These are phyloP conservation scores for Ophiostoma tasmaniense DNA, from an alignment of 2,329 filamentous ascomycete genomes.

Conservation along the genomic window DNA sequence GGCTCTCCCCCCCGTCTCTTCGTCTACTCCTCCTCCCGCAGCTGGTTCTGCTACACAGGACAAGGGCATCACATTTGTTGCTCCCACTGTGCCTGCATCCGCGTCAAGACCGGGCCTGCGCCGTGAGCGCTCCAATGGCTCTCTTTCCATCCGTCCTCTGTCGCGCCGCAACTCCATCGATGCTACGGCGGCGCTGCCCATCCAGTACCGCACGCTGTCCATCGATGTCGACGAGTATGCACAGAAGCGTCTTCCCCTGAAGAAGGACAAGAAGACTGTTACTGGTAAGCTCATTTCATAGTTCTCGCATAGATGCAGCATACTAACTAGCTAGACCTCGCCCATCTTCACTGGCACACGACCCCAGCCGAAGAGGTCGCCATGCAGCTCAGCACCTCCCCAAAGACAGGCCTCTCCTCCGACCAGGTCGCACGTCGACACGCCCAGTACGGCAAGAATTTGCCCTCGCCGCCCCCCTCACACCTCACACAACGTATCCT, in stretches of 20 bases:
- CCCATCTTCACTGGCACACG: constrained; percentile 60
- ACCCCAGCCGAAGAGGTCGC: constrained; percentile 50
- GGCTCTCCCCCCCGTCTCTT: neutral
- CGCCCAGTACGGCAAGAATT: constrained; percentile 57
- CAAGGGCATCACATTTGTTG: neutral
- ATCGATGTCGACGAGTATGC: constrained; percentile 48
- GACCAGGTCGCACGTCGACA: constrained; percentile 48
- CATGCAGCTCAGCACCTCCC: constrained; percentile 48
- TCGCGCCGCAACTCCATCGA: constrained; percentile 30
- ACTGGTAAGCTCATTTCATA: constrained; percentile 6
- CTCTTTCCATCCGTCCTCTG: constrained; percentile 18
- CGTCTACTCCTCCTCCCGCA: neutral
- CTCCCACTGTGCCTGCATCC: neutral
- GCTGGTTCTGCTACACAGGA: neutral
- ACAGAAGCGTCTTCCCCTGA: constrained; percentile 38
- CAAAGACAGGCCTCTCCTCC: constrained; percentile 48
- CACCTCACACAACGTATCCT: constrained; percentile 49
- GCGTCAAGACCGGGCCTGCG: constrained; percentile 8
- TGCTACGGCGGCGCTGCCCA: constrained; percentile 37
- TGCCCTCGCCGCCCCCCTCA: constrained; percentile 56
- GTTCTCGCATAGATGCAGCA: no score
- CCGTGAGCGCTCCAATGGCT: constrained; percentile 16
- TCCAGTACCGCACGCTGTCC: constrained; percentile 47
- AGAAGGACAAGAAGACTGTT: constrained; percentile 29
- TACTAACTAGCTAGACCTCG: constrained; percentile 43